These are phyloP conservation scores for Hydnum rufescens DNA, from an alignment of 768 basidiomycete genomes.

Conservation along the genomic window DNA sequence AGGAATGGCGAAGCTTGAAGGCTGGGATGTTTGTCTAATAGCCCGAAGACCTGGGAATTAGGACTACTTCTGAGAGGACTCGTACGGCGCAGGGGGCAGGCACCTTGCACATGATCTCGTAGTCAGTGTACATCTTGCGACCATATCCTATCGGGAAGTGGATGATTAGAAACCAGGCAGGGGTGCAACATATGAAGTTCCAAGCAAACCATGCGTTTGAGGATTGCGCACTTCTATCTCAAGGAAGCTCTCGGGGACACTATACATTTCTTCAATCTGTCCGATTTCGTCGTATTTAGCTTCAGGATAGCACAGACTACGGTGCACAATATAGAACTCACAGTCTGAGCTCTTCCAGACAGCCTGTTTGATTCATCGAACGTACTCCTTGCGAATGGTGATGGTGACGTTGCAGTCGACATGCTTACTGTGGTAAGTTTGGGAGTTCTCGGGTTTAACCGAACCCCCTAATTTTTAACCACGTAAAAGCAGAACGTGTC, in stretches of 20 bases:
- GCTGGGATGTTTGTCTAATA: conserved; percentile 92
- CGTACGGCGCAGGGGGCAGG: neutral
- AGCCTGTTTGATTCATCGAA: conserved; percentile 7
- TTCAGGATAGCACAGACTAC: neutral
- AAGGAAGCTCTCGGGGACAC: conserved; percentile 86
- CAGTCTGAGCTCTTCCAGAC: conserved; percentile 7
- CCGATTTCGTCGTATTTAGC: conserved; percentile 5
- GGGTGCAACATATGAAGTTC: no score
- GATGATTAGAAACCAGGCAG: conserved; percentile 11
- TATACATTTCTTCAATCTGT: conserved; percentile 97
- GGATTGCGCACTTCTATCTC: conserved; percentile 97
- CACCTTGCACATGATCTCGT: conserved; percentile 88
- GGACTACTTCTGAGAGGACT: neutral
- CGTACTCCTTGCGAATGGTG: conserved; percentile 10
- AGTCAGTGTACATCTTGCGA: conserved; percentile 98
- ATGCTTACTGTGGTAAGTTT: no score
- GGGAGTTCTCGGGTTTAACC: no score
- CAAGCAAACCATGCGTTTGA: conserved; percentile 66
- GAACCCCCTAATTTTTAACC: no score
- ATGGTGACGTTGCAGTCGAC: no score
- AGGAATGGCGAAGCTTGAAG: conserved; percentile 87
- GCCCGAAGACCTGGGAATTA: neutral
- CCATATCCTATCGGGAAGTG: conserved; percentile 61
- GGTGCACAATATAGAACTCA: conserved; percentile 3
- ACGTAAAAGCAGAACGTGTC: no score